phyloP scores from a whole-genome alignment of 2,329 filamentous ascomycete species.

The Talaromyces sp. region DNA sequence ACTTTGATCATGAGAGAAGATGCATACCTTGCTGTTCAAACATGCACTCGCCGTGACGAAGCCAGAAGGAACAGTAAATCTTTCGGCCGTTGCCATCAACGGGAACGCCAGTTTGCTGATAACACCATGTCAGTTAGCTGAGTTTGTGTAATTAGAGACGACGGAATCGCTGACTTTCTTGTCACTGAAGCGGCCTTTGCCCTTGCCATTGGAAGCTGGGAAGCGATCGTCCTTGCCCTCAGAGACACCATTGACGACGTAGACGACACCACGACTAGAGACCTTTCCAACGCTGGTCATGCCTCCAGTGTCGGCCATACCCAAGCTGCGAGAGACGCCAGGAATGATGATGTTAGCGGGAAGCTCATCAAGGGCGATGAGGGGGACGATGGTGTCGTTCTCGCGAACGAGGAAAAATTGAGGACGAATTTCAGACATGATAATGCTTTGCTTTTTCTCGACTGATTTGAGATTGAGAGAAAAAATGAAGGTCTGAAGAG shows the following conservation, averaged over 20 bases:
- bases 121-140: background rate
- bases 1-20: background rate
- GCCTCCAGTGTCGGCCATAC: constrained; percentile 37
- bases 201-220: constrained; percentile 10
- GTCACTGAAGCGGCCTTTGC: background rate
- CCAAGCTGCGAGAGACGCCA: constrained; percentile 36
- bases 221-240: background rate
- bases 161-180: constrained; percentile 10
- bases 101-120: background rate
- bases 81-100: background rate
- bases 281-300: constrained; percentile 43
- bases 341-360: constrained; percentile 36
- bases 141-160: background rate
- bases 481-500: background rate
- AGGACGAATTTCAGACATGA: constrained; percentile 24
- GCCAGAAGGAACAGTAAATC: constrained; percentile 81
- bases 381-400: constrained; percentile 39
- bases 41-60: constrained; percentile 77
- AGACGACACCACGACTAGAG: constrained; percentile 30
- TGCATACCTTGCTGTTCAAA: constrained; percentile 68
- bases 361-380: constrained; percentile 47
- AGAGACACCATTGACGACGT: constrained; percentile 31
- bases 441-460: background rate
- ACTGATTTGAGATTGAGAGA: background rate
- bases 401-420: constrained; percentile 43